Conservation (phyloP, 805 yeast species). For the Vanderwaltozyma yarrowii region DNA sequence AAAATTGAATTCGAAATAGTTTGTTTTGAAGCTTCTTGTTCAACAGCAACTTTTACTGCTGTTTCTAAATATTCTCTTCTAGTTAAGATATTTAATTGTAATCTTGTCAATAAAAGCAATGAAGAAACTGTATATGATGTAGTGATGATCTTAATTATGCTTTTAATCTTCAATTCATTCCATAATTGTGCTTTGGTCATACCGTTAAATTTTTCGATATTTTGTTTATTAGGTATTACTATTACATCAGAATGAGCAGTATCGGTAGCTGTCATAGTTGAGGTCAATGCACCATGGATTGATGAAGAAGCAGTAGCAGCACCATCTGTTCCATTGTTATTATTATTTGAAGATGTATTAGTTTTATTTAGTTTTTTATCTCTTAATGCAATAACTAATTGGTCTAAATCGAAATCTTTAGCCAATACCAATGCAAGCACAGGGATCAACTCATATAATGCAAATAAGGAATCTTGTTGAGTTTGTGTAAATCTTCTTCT, state of each 20-base stretch:
- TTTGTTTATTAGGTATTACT: constrained; percentile 2
- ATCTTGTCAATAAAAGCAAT: constrained; percentile 64
- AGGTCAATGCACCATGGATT: constrained; percentile 11
- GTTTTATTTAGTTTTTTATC: constrained; percentile 11
- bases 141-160: constrained; percentile 64
- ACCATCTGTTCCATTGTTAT: constrained; percentile 4
- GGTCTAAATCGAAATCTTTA: constrained; percentile 19
- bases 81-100: constrained; percentile 83
- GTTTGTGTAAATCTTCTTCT: constrained; percentile 82
- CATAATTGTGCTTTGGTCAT: constrained; percentile 63
- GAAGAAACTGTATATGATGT: constrained; percentile 59
- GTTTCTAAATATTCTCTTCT: constrained; percentile 75
- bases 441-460: constrained; percentile 74
- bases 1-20: background rate
- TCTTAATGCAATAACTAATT: constrained; percentile 17
- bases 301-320: background rate
- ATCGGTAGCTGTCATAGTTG: constrained; percentile 13
- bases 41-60: constrained; percentile 54
- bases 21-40: constrained; percentile 30
- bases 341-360: background rate
- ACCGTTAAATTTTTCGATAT: background rate
- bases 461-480: constrained; percentile 79
- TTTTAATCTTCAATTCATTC: constrained; percentile 68
- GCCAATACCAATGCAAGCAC: constrained; percentile 41
- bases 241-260: constrained; percentile 8